Percentiles rank a stretch among this genome's conserved stretches.
These are phyloP conservation scores for Aspergillus ruber DNA, from an alignment of 2,329 filamentous ascomycete species.

Conservation along the genomic window DNA sequence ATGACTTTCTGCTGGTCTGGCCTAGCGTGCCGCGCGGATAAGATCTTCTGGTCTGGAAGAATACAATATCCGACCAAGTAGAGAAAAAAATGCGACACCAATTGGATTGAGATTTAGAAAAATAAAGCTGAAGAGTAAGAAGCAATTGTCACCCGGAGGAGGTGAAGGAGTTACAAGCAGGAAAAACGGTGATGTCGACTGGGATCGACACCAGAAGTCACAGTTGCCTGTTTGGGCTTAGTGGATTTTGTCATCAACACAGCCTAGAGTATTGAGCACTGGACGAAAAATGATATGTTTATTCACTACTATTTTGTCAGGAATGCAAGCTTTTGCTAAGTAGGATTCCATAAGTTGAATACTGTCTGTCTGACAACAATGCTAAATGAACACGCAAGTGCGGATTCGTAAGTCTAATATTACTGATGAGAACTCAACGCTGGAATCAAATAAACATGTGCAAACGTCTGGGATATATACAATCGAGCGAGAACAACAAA, in stretches of 20 bases:
- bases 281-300: too few relatives aligned
- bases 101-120: background rate
- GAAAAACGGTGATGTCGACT: constrained; percentile 12
- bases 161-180: constrained; percentile 6
- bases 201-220: constrained; percentile 18
- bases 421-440: background rate
- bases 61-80: constrained; percentile 5
- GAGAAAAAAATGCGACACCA: constrained; percentile 5
- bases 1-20: constrained; percentile 10
- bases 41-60: constrained; percentile 11
- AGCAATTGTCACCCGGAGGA: constrained; percentile 2
- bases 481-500: constrained; percentile 12
- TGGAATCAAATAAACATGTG: constrained; percentile 3
- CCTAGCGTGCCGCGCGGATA: constrained; percentile 7
- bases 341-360: too few relatives aligned
- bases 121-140: background rate
- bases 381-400: too few relatives aligned
- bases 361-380: too few relatives aligned
- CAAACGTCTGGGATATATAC: constrained; percentile 26
- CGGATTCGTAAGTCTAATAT: too few relatives aligned
- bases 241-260: constrained; percentile 6
- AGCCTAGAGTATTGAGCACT: too few relatives aligned
- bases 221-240: constrained; percentile 23
- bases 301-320: too few relatives aligned
- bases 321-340: too few relatives aligned